Percentiles rank a stretch among this genome's conserved stretches.
phyloP scores from a whole-genome alignment of 176 grass and related monocot genomes.

The Lolium multiflorum region DNA sequence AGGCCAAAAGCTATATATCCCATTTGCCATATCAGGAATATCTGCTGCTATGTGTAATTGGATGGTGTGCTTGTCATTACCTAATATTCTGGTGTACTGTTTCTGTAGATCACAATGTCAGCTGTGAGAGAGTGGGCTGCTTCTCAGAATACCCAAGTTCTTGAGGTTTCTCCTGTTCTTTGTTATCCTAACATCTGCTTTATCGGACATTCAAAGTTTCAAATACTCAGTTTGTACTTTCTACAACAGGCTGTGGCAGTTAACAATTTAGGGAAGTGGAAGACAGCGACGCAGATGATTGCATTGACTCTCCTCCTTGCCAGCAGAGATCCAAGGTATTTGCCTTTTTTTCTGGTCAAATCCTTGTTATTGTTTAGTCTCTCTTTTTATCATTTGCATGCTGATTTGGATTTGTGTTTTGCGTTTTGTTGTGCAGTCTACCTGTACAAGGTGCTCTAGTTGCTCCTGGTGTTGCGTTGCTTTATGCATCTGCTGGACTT shows the following conservation, averaged over 20 bases:
- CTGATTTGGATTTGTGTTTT: not conserved
- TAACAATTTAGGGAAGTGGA: conserved; percentile 96
- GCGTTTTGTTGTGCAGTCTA: conserved; percentile 56
- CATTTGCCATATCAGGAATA: conserved; percentile 18
- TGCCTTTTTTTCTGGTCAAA: not conserved
- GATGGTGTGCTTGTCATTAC: conserved; percentile 23
- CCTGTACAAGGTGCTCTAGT: conserved; percentile 52
- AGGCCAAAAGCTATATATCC: not conserved
- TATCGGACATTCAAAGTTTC: conserved; percentile 1
- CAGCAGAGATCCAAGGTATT: conserved; percentile 79
- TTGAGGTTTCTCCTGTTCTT: conserved; percentile 66
- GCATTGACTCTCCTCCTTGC: conserved; percentile 85
- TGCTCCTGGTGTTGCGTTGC: conserved; percentile 67
- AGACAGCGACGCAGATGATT: conserved; percentile 92
- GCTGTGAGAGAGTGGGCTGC: conserved; percentile 98
- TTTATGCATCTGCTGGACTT: conserved; percentile 89
- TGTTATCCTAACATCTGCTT: conserved; percentile 25
- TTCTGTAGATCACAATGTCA: conserved; percentile 97
- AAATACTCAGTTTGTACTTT: conserved; percentile 42
- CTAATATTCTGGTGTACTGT: not conserved
- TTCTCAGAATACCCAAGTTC: conserved; percentile 88
- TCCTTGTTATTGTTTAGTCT: not conserved
- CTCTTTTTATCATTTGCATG: not conserved
- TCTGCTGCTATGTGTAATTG: not conserved
- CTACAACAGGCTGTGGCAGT: conserved; percentile 85